Percentiles rank a stretch among this genome's conserved stretches.
These are phyloP conservation scores for Sphagnum contortum DNA, from an alignment of 225 moss, liverwort and hornwort genomes.

Conservation along the genomic window DNA sequence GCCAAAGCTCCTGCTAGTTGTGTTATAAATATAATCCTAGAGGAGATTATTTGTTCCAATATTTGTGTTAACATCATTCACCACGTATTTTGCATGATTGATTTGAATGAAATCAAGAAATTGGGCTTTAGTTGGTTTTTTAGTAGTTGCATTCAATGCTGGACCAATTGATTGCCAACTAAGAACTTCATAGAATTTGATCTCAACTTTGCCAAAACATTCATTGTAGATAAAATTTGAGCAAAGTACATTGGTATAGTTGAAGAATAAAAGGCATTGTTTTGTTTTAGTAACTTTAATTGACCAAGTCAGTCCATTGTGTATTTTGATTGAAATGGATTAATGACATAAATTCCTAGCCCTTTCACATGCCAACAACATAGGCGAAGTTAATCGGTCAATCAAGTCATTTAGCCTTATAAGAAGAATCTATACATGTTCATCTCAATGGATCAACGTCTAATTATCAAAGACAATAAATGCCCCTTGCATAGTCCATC, in stretches of 20 bases:
- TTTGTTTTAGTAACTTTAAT: conserved; percentile 34
- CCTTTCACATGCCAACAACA: conserved; percentile 43
- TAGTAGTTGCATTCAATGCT: conserved; percentile 16
- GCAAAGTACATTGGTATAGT: conserved; percentile 38
- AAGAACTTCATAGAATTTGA: conserved; percentile 46
- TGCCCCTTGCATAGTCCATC: too few species aligned
- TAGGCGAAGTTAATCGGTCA: too few species aligned
- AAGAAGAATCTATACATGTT: too few species aligned
- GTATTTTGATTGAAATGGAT: conserved; percentile 42
- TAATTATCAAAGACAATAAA: too few species aligned
- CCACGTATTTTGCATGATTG: conserved; percentile 59
- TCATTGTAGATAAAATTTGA: conserved; percentile 29
- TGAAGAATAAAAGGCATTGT: conserved; percentile 33
- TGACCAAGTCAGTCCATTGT: conserved; percentile 80
- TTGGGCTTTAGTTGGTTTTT: conserved; percentile 21
- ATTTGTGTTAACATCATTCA: conserved; percentile 55
- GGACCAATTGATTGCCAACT: conserved; percentile 39
- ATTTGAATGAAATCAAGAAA: conserved; percentile 44
- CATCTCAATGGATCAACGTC: too few species aligned
- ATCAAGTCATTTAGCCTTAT: too few species aligned
- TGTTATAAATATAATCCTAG: conserved; percentile 63
- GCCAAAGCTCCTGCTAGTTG: conserved; percentile 52
- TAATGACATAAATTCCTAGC: conserved; percentile 46
- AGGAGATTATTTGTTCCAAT: conserved; percentile 57
- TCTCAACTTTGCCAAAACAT: conserved; percentile 42